phyloP scores from a whole-genome alignment of 352 stramenopile genomes.

The Stephanocyclus meneghinianus region DNA sequence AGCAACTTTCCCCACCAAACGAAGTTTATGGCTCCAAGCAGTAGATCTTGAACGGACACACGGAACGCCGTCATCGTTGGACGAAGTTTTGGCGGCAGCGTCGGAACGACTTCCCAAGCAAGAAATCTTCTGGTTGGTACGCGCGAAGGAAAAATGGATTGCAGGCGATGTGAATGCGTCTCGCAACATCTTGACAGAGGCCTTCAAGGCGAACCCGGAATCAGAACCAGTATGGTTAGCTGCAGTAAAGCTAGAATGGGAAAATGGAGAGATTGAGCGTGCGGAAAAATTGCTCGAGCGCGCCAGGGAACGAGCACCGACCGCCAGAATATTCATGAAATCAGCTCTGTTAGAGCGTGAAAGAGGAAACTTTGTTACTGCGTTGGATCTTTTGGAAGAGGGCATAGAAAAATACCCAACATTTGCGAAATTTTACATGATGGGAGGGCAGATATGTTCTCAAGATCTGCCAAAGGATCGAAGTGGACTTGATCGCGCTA shows the following conservation, averaged over 20 bases:
- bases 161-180: conserved; percentile 91
- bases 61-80: conserved; percentile 85
- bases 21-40: conserved; percentile 93
- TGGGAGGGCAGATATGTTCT: conserved; percentile 90
- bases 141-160: conserved; percentile 96
- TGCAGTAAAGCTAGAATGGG: conserved; percentile 97
- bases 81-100: conserved; percentile 90
- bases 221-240: conserved; percentile 92
- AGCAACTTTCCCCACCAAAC: conserved; percentile 87
- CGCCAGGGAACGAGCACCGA: conserved; percentile 85
- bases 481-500: conserved; percentile 80
- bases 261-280: conserved; percentile 94
- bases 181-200: conserved; percentile 91
- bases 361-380: conserved; percentile 81
- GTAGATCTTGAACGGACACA: conserved; percentile 95
- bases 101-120: conserved; percentile 91
- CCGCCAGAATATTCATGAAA: conserved; percentile 96
- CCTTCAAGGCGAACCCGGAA: conserved; percentile 95
- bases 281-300: conserved; percentile 84
- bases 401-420: conserved; percentile 88
- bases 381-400: conserved; percentile 87
- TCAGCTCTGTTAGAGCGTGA: conserved; percentile 95
- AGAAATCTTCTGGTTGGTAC: conserved; percentile 97
- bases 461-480: conserved; percentile 64
- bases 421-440: conserved; percentile 97